Conservation (phyloP, 805 yeast species). For the Metschnikowia peoriensis region DNA sequence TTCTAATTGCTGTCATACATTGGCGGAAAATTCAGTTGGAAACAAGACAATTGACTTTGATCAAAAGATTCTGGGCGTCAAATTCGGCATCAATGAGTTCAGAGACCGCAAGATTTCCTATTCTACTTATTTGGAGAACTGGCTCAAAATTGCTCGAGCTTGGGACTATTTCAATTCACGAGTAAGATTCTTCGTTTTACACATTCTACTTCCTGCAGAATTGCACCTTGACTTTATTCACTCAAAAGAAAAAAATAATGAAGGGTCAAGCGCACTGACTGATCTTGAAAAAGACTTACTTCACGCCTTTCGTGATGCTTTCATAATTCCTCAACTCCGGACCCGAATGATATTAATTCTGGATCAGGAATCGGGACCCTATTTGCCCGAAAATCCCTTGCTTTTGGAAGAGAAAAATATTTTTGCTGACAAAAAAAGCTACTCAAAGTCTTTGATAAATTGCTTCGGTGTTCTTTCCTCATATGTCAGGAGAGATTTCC, state of each 20-base stretch:
- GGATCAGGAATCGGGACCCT: background rate
- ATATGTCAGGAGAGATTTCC: background rate
- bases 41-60: background rate
- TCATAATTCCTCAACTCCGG: background rate
- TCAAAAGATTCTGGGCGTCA: background rate
- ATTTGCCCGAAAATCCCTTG: background rate
- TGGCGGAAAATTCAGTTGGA: background rate
- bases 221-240: slow-evolving; percentile 5
- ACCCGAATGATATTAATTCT: background rate
- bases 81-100: background rate
- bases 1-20: slow-evolving; percentile 8
- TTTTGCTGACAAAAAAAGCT: slow-evolving; percentile 2
- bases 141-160: slow-evolving; percentile 7
- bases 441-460: background rate
- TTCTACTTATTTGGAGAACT: slow-evolving; percentile 2
- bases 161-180: slow-evolving; percentile 15
- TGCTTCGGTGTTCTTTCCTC: slow-evolving; percentile 13
- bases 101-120: background rate
- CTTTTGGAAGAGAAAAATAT: slow-evolving; percentile 1
- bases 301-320: background rate
- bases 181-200: slow-evolving; percentile 11
- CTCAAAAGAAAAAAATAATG: background rate
- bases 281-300: slow-evolving; percentile 9
- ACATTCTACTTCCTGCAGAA: slow-evolving; percentile 12
- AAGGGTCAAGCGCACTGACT: background rate